phyloP scores from a whole-genome alignment of 2,329 filamentous ascomycete genomes.

The Pseudofabraea citricarpa region DNA sequence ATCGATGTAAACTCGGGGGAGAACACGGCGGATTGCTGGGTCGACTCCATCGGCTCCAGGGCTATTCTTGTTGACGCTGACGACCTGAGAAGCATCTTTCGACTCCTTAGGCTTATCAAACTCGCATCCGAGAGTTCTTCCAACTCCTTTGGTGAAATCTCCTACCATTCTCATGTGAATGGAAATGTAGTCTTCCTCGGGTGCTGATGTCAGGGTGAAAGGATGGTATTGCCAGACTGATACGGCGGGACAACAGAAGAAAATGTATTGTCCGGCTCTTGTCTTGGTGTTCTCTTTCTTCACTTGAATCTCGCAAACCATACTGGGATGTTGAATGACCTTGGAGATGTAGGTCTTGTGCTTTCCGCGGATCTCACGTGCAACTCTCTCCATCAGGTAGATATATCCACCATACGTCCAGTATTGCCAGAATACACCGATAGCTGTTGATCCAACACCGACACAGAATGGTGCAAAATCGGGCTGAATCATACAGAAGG shows the following conservation, averaged over 20 bases:
- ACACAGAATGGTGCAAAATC: slow-evolving; percentile 76
- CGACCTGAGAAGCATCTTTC: slow-evolving; percentile 58
- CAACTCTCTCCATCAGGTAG: slow-evolving; percentile 74
- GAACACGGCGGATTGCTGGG: slow-evolving; percentile 64
- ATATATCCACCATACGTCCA: slow-evolving; percentile 81
- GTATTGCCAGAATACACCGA: slow-evolving; percentile 84
- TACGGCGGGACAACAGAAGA: slow-evolving; percentile 80
- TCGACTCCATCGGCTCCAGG: slow-evolving; percentile 49
- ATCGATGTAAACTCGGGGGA: slow-evolving; percentile 78
- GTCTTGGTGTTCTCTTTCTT: slow-evolving; percentile 86
- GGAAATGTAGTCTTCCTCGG: slow-evolving; percentile 86
- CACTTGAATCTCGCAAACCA: slow-evolving; percentile 87
- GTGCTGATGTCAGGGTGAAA: slow-evolving; percentile 80
- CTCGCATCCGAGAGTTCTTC: slow-evolving; percentile 70
- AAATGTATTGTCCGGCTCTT: slow-evolving; percentile 80
- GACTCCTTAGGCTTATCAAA: slow-evolving; percentile 53
- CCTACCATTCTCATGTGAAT: slow-evolving; percentile 81
- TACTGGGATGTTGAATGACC: slow-evolving; percentile 84
- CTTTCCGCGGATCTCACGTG: slow-evolving; percentile 71
- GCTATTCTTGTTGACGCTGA: slow-evolving; percentile 59
- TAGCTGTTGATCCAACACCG: slow-evolving; percentile 57
- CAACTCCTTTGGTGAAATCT: slow-evolving; percentile 70
- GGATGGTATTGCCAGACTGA: slow-evolving; percentile 88
- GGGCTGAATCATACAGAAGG: slow-evolving; percentile 86
- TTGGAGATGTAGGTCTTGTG: slow-evolving; percentile 86